Evolutionary conservation across 2,329 filamentous ascomycete species (phyloP).

Genomic region (Botrytis porri): DNA sequence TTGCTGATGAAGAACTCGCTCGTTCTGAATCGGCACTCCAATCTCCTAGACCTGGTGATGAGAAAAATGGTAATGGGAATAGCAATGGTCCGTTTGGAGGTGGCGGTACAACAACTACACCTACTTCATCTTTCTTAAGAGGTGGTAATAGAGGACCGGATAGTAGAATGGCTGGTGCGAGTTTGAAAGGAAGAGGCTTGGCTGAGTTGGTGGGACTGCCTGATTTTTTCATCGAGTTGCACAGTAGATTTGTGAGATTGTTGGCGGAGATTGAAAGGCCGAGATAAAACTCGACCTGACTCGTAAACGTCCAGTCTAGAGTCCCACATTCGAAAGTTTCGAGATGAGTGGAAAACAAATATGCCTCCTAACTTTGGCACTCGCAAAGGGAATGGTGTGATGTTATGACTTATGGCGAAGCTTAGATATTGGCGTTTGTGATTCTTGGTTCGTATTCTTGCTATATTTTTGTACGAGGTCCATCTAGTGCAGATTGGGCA

Average conservation of each 20-base stretch:
- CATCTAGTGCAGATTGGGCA: constrained; percentile 18
- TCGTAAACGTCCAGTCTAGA: not conserved
- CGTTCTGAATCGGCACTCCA: constrained; percentile 31
- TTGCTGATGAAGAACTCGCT: constrained; percentile 63
- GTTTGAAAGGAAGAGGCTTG: constrained; percentile 58
- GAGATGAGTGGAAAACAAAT: not conserved
- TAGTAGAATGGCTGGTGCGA: constrained; percentile 44
- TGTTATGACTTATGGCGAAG: not conserved
- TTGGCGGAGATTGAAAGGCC: constrained; percentile 51
- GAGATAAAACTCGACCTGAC: constrained; percentile 10
- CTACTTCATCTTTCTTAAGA: constrained; percentile 32
- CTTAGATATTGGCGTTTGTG: not conserved
- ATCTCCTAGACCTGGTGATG: constrained; percentile 14
- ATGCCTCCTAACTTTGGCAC: not conserved
- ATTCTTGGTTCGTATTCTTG: constrained; percentile 8
- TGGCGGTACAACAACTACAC: constrained; percentile 18
- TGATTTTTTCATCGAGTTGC: constrained; percentile 66
- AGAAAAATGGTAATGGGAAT: constrained; percentile 20
- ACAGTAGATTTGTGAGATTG: constrained; percentile 61
- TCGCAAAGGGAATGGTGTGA: not conserved
- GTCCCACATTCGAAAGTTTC: not conserved
- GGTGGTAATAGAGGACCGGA: constrained; percentile 32
- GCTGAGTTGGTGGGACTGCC: constrained; percentile 64
- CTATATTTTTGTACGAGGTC: not conserved
- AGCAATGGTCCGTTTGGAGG: constrained; percentile 6